Base-by-base conservation (phyloP, 139 green algal genomes). In the Mychonastes homosphaera region DNA sequence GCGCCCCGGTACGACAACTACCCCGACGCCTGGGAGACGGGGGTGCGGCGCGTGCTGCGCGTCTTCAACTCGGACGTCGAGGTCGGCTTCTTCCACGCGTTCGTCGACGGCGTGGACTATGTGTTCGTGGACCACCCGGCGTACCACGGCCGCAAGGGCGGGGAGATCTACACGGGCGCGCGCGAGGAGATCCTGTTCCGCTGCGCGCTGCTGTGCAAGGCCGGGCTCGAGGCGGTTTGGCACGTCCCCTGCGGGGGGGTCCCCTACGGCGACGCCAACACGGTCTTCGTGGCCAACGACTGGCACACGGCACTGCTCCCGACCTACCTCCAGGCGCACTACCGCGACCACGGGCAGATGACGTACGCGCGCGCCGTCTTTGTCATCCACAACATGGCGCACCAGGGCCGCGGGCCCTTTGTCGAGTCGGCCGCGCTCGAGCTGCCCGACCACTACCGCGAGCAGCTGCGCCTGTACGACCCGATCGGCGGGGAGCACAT, bases 401-500 rank as follows among this genome's bases (percentile, higher is more conserved):
- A 92, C 74, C 87, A 94, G 79, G 90, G 90, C 39, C 77, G 91
- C 1, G 92, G 78, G 3, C 92, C 90, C 4, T 80, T 96, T 68
- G 77, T 70, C 0, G 89, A 97, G 69, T 71, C 86, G 15, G 26
- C 51, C 12, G n/a, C 63, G 13, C 66, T 96, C 52, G 88, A 93
- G 57, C 68, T 97, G 12, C 84, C 77, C 18, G 74, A 85, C 1
- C 49, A 89, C 18, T 55, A 34, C 48, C 52, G 57, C 23, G 46
- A 65, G 58, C 16, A 53, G 7, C 53, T 67, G 34, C 23, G 60
- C 28, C 60, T 88, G 63, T 72, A 94, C 67, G 91, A 97, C 73
- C 88, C 91, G 21, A 77, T 96, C 16, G 91, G 91, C 30, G 89
- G 91, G 4, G 84, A 92, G 82, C 89, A 96, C 85, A 96, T 95